Conservation (phyloP, 2,329 filamentous ascomycete species). For the Sporothrix euskadiensis region DNA sequence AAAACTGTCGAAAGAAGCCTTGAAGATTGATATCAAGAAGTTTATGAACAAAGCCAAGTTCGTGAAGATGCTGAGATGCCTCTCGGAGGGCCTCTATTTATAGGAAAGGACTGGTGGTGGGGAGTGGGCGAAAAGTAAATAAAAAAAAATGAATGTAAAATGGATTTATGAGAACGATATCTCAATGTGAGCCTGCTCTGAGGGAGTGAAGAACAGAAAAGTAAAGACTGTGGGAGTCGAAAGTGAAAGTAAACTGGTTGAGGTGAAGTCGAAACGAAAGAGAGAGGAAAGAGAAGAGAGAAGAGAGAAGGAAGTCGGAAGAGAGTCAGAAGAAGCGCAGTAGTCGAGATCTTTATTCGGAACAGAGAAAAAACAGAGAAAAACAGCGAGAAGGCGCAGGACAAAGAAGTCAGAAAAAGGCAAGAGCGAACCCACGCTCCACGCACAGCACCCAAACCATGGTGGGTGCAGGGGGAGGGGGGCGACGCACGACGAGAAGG, state of each 20-base stretch:
- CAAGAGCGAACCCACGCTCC: neutral
- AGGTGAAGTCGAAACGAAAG: neutral
- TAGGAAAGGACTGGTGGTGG: neutral
- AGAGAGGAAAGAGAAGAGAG: neutral
- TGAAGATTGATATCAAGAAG: neutral
- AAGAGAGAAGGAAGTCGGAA: neutral
- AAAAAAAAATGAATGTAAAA: slow-evolving; percentile 19
- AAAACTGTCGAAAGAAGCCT: neutral
- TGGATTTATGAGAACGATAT: slow-evolving; percentile 2
- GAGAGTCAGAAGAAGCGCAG: neutral
- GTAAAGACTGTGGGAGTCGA: slow-evolving; percentile 8
- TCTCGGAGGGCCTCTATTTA: slow-evolving; percentile 8
- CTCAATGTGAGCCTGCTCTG: slow-evolving; percentile 31
- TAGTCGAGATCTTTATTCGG: slow-evolving; percentile 21
- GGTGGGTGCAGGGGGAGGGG: slow-evolving; percentile 15
- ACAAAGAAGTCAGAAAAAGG: slow-evolving; percentile 19
- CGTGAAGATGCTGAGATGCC: neutral
- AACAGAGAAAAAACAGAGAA: neutral
- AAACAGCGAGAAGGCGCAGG: slow-evolving; percentile 2
- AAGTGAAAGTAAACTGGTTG: neutral
- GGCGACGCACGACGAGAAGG: slow-evolving; percentile 7
- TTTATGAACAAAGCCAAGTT: neutral
- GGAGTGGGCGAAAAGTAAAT: no score
- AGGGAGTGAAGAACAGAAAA: slow-evolving; percentile 35
- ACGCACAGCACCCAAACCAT: neutral